These are phyloP conservation scores for Podila epicladia DNA, from an alignment of 192 early-diverging fungal genomes.

Conservation along the genomic window DNA sequence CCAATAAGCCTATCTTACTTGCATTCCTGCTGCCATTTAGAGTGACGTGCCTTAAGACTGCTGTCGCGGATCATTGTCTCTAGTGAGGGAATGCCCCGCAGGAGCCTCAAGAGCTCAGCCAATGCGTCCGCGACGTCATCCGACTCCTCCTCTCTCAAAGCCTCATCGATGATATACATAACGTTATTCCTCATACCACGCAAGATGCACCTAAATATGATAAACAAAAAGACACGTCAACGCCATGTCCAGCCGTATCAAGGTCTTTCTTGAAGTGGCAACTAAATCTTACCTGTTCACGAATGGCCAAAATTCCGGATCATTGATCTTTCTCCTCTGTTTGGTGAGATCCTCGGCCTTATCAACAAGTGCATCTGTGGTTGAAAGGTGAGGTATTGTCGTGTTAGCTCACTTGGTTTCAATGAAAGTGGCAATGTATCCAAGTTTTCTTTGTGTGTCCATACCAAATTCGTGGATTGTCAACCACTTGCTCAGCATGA, in stretches of 20 bases:
- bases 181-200: constrained; percentile 28
- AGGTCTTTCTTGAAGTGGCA: background rate
- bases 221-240: background rate
- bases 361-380: constrained; percentile 7
- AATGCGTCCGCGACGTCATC: constrained; percentile 25
- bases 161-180: constrained; percentile 35
- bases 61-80: constrained; percentile 12
- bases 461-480: constrained; percentile 22
- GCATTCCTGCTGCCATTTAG: constrained; percentile 35
- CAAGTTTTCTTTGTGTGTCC: background rate
- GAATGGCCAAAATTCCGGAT: constrained; percentile 46
- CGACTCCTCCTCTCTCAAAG: constrained; percentile 27
- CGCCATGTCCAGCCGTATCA: too few species aligned
- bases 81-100: constrained; percentile 19
- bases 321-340: constrained; percentile 1
- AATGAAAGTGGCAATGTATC: background rate
- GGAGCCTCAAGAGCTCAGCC: constrained; percentile 16
- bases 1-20: constrained; percentile 7
- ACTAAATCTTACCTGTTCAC: constrained; percentile 18
- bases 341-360: constrained; percentile 17
- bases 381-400: background rate
- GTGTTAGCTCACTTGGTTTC: background rate
- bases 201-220: constrained; percentile 24
- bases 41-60: constrained; percentile 8
- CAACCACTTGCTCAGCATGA: constrained; percentile 34